These are phyloP conservation scores for Cladosporium cucumerinum DNA, from an alignment of 2,329 filamentous ascomycete species.

Conservation along the genomic window DNA sequence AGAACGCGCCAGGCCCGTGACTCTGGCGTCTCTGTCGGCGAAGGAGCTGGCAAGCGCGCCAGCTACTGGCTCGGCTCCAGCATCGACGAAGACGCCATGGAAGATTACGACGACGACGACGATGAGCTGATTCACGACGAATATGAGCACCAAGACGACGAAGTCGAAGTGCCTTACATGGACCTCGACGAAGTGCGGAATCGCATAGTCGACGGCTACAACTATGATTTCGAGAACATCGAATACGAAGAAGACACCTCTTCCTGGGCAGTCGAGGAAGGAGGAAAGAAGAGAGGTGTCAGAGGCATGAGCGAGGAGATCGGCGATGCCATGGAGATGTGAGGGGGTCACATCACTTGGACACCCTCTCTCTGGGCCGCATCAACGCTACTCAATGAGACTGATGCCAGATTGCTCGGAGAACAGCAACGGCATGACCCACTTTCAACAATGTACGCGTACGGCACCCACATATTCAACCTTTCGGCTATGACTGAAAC, in stretches of 20 bases:
- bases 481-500: neutral
- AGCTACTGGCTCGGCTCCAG: slow-evolving; percentile 74
- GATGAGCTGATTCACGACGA: slow-evolving; percentile 23
- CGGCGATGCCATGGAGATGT: slow-evolving; percentile 33
- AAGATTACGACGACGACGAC: slow-evolving; percentile 32
- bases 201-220: slow-evolving; percentile 33
- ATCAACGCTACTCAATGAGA: neutral
- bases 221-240: slow-evolving; percentile 21
- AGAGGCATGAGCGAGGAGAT: slow-evolving; percentile 34
- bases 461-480: neutral
- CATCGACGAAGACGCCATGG: slow-evolving; percentile 22
- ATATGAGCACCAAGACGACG: slow-evolving; percentile 28
- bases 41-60: slow-evolving; percentile 72
- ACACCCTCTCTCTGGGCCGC: neutral
- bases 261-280: slow-evolving; percentile 7
- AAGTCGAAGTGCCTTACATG: slow-evolving; percentile 34
- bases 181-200: slow-evolving; percentile 36
- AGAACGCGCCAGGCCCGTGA: slow-evolving; percentile 37
- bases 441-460: slow-evolving; percentile 4
- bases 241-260: slow-evolving; percentile 14
- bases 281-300: slow-evolving; percentile 17
- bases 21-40: slow-evolving; percentile 38
- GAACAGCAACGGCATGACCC: neutral
- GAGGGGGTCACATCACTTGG: neutral
- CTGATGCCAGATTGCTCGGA: neutral